Base-by-base conservation (phyloP, 352 stramenopile genomes). In the Globisporangium paddicum region DNA sequence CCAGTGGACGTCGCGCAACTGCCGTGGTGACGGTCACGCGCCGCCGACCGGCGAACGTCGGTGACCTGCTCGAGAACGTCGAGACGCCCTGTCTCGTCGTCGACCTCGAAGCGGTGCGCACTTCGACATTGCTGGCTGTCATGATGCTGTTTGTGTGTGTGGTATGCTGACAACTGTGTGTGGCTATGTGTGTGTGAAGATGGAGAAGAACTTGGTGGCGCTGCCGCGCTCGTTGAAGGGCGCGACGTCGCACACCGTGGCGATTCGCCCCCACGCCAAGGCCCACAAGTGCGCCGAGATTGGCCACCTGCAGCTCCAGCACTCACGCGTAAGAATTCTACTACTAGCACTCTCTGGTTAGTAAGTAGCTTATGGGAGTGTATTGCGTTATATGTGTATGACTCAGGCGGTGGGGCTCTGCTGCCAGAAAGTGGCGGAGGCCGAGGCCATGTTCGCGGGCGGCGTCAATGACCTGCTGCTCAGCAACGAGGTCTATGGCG, bases 61-160 rank as follows among this genome's bases (percentile, higher is more conserved):
- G 58, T 32, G 58, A 63, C 13, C 14, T 28, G 5, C 49, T 90
- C 34, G 61, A 66, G 10, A 63, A 37, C 23, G 54, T 90, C 34
- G 78, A 87, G 61, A 91, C 82, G 47, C 82, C 82, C 7, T 87
- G 77, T 58, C 61, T 91, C 5, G 62, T 85, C 23, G 75, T 91
- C 16, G 79, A 91, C 54, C 54, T 88, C 19, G 74, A 85, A 51
- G 79, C 77, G 40, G 64, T 84, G 23, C 44, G 71, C 51, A 19
- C 13, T 0, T 16, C n/a, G n/a, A n/a, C n/a, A n/a, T n/a, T n/a
- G n/a, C n/a, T n/a, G n/a, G n/a, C n/a, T n/a, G n/a, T n/a, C n/a
- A n/a, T n/a, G n/a, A n/a, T n/a, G n/a, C n/a, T n/a, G n/a, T n/a
- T n/a, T n/a, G n/a, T 56, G 25, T 18, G 3, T n/a, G 11, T n/a